Base-by-base conservation (phyloP, 2,329 filamentous ascomycete genomes). In the Botrytis squamosa region DNA sequence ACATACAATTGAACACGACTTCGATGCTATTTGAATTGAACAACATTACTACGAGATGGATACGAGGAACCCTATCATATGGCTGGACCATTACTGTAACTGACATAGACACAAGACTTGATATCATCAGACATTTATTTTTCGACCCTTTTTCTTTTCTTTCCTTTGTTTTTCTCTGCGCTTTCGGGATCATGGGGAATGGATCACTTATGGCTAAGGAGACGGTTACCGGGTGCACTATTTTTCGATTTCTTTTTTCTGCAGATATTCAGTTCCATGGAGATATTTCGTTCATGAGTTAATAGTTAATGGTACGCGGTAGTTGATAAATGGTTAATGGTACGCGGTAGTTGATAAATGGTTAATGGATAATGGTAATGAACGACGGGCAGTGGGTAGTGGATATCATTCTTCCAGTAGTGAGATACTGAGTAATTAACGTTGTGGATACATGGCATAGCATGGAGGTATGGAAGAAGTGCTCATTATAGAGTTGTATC, bases 81-180 rank as follows among this genome's bases (percentile, higher is more conserved):
- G 55, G 55, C 55, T 62, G 55, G 68, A 8, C 66, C 66, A 69
- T 57, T 69, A 40, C 20, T 69, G 49, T 69, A 69, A 57, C 12
- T 55, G 44, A 69, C 49, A 69, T 38, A 69, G 16, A 57, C n/a
- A 12, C 44, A 20, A 64, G 29, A 57, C 40, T 57, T 42, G 49
- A 69, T 42, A 69, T 69, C 66, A 69, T 57, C 66, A 57, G 38
- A 38, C 38, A 49, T 62, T 44, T 33, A 18, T 25, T 42, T 59
- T 57, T 52, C 18, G 16, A 3, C 7, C n/a, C 16, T 6, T n/a
- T 64, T 16, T 44, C 16, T 25, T 65, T 12, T 29, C 9, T 49
- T 16, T 66, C 33, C 29, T 33, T 66, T 33, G 20, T 46, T 46
- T 44, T 66, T 14, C 16, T 25, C 10, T 20, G 7, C 22, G 40